Conservation (phyloP, 768 basidiomycete species). For the Termitomyces titanicus region DNA sequence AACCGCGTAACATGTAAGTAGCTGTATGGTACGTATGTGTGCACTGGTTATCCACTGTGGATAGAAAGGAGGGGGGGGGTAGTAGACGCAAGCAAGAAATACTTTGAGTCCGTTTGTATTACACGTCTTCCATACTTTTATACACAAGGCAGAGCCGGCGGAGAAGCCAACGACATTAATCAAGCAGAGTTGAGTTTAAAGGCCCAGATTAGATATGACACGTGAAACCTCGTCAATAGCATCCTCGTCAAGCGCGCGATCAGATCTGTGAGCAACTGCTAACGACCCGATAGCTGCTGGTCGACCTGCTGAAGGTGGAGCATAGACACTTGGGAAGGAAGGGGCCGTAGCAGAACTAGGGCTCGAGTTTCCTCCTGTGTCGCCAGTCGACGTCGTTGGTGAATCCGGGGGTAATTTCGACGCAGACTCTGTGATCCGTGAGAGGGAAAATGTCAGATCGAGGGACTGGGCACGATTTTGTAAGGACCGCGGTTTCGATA, state of each 20-base stretch:
- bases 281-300: slow-evolving; percentile 42
- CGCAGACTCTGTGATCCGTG: slow-evolving; percentile 70
- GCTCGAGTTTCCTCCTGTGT: slow-evolving; percentile 73
- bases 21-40: slow-evolving; percentile 19
- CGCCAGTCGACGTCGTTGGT: slow-evolving; percentile 73
- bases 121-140: slow-evolving; percentile 18
- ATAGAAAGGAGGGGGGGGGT: slow-evolving; percentile 11
- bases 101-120: slow-evolving; percentile 17
- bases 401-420: slow-evolving; percentile 67
- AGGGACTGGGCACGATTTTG: slow-evolving; percentile 88
- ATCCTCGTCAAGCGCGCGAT: slow-evolving; percentile 48
- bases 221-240: slow-evolving; percentile 68
- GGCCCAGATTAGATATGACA: slow-evolving; percentile 73
- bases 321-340: slow-evolving; percentile 84
- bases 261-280: slow-evolving; percentile 39
- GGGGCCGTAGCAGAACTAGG: slow-evolving; percentile 77
- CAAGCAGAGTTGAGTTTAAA: slow-evolving; percentile 32
- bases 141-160: slow-evolving; percentile 12
- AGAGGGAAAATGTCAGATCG: slow-evolving; percentile 80
- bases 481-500: slow-evolving; percentile 73
- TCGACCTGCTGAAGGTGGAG: slow-evolving; percentile 35
- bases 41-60: slow-evolving; percentile 20
- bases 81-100: slow-evolving; percentile 8
- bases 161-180: slow-evolving; percentile 3
- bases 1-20: slow-evolving; percentile 29